Evolutionary conservation across 2,329 filamentous ascomycete genomes (phyloP).

Genomic region (Lithohypha guttulata): DNA sequence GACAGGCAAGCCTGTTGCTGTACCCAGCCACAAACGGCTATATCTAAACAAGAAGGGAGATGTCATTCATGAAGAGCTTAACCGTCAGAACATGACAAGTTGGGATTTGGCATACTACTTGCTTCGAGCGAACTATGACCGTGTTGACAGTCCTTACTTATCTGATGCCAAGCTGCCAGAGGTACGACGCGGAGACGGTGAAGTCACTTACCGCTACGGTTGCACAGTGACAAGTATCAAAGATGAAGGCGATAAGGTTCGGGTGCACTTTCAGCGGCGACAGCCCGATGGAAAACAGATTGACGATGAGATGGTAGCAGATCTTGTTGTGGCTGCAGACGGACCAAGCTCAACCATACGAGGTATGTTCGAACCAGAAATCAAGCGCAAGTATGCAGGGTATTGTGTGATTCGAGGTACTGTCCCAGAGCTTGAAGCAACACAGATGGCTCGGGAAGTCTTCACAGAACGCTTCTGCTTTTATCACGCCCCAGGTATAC

Average conservation of each 20-base stretch:
- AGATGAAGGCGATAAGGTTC: too few relatives aligned
- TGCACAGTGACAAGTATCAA: slow-evolving; percentile 10
- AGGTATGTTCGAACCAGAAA: slow-evolving; percentile 5
- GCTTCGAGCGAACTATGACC: slow-evolving; percentile 37
- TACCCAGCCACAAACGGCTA: slow-evolving; percentile 1
- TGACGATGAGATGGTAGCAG: slow-evolving; percentile 16
- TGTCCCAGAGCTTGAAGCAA: slow-evolving; percentile 25
- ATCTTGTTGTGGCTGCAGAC: slow-evolving; percentile 14
- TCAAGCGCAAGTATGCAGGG: slow-evolving; percentile 22
- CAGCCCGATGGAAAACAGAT: too few relatives aligned
- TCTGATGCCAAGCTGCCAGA: slow-evolving; percentile 6
- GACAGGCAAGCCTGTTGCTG: slow-evolving; percentile 23
- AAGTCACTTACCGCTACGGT: too few relatives aligned
- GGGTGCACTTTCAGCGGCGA: too few relatives aligned
- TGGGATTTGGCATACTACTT: slow-evolving; percentile 39
- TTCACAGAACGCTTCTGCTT: slow-evolving; percentile 33
- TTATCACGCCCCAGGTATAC: slow-evolving; percentile 30
- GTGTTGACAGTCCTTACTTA: slow-evolving; percentile 13
- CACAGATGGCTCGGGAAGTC: slow-evolving; percentile 16
- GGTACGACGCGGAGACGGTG: too few relatives aligned
- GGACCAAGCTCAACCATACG: slow-evolving; percentile 11
- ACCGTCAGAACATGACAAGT: slow-evolving; percentile 37
- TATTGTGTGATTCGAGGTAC: slow-evolving; percentile 36
- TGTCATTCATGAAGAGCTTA: slow-evolving; percentile 12
- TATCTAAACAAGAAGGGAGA: slow-evolving; percentile 13